A percentile compares a stretch with the other conserved stretches of the same genome.
phyloP scores from a whole-genome alignment of 192 early-diverging fungal species.

The Rhizophagus clarus region DNA sequence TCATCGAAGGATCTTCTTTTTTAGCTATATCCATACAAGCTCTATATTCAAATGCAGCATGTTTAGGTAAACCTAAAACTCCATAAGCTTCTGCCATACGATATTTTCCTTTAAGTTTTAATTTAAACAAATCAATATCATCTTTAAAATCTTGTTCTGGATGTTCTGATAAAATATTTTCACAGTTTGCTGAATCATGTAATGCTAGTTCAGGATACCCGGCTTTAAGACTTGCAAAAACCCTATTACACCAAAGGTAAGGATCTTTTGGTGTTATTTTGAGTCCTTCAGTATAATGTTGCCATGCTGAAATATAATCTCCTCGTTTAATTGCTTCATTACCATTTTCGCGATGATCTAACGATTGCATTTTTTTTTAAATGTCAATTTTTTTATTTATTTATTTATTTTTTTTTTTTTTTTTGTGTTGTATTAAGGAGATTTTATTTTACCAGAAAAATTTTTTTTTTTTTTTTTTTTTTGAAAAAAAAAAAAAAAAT shows the following conservation, averaged over 20 bases:
- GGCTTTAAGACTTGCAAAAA: background rate
- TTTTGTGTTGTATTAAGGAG: too few relatives aligned
- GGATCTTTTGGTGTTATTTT: slow-evolving; percentile 6
- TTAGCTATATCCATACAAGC: background rate
- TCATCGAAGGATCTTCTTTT: background rate
- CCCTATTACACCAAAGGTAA: slow-evolving; percentile 6
- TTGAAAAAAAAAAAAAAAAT: too few relatives aligned
- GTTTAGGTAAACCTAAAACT: background rate
- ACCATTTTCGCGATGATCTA: background rate
- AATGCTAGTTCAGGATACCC: slow-evolving; percentile 2
- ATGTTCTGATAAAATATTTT: background rate
- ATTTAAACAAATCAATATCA: background rate
- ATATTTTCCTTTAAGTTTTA: background rate
- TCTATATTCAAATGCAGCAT: background rate
- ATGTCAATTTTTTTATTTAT: too few relatives aligned
- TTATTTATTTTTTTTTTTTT: too few relatives aligned
- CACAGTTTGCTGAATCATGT: background rate
- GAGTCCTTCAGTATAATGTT: slow-evolving; percentile 13
- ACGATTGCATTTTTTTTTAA: background rate
- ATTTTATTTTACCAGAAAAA: too few relatives aligned
- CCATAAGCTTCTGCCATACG: background rate
- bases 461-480: background rate
- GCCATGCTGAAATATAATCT: slow-evolving; percentile 8
- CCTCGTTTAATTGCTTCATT: background rate
- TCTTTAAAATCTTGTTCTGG: background rate